A percentile compares a stretch with the other conserved stretches of the same genome.
Evolutionary conservation across 345 rosid species (phyloP).

Genomic region (Citrus sp.): DNA sequence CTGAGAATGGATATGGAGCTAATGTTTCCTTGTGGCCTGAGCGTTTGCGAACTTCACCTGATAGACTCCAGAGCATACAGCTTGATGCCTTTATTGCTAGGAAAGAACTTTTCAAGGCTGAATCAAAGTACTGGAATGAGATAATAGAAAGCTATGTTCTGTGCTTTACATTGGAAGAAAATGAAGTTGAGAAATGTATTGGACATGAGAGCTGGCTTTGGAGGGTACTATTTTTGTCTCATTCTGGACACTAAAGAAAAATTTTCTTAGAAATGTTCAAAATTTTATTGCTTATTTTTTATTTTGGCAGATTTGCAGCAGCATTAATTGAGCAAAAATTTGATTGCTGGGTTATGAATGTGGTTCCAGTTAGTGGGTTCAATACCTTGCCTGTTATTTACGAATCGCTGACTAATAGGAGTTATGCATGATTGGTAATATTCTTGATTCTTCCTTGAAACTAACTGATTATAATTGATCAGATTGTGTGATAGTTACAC

Average conservation of each 20-base stretch:
- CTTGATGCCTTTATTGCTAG: constrained; percentile 86
- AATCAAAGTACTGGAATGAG: constrained; percentile 87
- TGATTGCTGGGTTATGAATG: constrained; percentile 90
- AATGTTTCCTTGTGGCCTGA: constrained; percentile 76
- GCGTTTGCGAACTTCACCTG: constrained; percentile 78
- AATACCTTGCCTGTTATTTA: constrained; percentile 93
- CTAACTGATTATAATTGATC: not conserved
- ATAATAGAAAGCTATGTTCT: constrained; percentile 68
- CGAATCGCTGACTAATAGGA: constrained; percentile 94
- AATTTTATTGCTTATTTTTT: constrained; percentile 18
- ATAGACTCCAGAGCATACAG: constrained; percentile 83
- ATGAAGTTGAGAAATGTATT: constrained; percentile 83
- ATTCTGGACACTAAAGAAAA: not conserved
- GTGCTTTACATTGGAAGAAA: constrained; percentile 79
- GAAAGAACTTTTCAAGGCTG: constrained; percentile 86
- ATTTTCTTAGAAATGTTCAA: not conserved
- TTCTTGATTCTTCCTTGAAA: constrained; percentile 13
- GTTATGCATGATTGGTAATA: constrained; percentile 95
- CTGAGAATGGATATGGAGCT: constrained; percentile 84
- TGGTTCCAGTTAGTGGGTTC: constrained; percentile 84
- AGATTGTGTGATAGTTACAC: not conserved
- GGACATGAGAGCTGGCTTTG: constrained; percentile 97
- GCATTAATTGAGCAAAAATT: constrained; percentile 66
- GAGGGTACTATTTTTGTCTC: constrained; percentile 58
- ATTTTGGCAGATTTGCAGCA: constrained; percentile 76